These are phyloP conservation scores for Neurospora tetrasperma DNA, from an alignment of 495 filamentous ascomycete species.

Conservation along the genomic window DNA sequence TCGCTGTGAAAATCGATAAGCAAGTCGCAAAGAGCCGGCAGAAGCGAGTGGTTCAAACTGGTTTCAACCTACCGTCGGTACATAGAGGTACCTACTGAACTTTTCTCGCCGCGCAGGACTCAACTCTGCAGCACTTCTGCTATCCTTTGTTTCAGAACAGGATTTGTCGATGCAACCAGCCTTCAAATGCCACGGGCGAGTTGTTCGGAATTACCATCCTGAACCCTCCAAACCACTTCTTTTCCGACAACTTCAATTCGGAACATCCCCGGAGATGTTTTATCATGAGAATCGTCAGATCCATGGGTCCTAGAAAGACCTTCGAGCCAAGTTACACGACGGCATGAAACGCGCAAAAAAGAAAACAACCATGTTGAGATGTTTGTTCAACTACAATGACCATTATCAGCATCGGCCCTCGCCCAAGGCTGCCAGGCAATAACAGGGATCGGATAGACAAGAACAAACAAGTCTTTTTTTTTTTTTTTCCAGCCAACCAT, in stretches of 20 bases:
- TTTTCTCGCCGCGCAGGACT: not conserved
- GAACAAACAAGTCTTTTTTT: not conserved
- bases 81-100: too few species aligned
- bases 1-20: not conserved
- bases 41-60: not conserved
- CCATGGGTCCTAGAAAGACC: not conserved
- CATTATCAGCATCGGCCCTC: not conserved
- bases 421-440: not conserved
- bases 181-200: too few species aligned
- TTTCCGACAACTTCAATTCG: not conserved
- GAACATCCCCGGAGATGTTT: not conserved
- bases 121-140: too few species aligned
- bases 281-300: not conserved
- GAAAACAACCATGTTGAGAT: not conserved
- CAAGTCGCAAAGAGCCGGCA: not conserved
- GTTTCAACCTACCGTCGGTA: too few species aligned
- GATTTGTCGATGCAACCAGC: too few species aligned
- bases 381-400: not conserved
- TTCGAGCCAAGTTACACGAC: not conserved
- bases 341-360: not conserved
- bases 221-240: too few species aligned
- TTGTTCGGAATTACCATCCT: too few species aligned
- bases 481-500: not conserved
- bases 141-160: too few species aligned
- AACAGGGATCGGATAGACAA: not conserved